These are phyloP conservation scores for Vigna mungo DNA, from an alignment of 306 rosid genomes.

Conservation along the genomic window DNA sequence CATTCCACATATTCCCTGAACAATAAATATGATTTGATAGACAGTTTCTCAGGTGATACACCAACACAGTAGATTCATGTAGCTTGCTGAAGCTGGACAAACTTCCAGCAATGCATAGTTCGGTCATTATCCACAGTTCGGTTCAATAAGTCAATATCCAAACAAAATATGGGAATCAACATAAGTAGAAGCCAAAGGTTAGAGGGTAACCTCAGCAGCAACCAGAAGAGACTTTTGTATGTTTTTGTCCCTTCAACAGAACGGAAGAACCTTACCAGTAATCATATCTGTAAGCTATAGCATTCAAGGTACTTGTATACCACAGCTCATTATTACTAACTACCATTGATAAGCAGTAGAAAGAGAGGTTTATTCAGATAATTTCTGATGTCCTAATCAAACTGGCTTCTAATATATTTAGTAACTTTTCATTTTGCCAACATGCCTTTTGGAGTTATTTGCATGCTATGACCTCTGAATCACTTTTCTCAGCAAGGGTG, in stretches of 20 bases:
- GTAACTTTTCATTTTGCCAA: constrained; percentile 38
- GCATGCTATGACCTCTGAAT: constrained; percentile 41
- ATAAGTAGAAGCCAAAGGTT: not conserved
- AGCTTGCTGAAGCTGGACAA: constrained; percentile 20
- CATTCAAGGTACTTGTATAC: constrained; percentile 27
- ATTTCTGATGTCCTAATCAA: constrained; percentile 20
- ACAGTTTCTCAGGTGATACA: constrained; percentile 17
- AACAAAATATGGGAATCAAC: constrained; percentile 2
- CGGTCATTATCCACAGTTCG: constrained; percentile 5
- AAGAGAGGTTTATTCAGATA: constrained; percentile 32
- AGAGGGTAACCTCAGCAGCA: constrained; percentile 34
- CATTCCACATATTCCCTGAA: constrained; percentile 22
- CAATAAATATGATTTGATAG: constrained; percentile 37
- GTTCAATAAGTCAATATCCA: not conserved
- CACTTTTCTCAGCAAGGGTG: constrained; percentile 62
- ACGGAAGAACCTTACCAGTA: constrained; percentile 24
- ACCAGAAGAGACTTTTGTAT: constrained; percentile 32
- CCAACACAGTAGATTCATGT: not conserved
- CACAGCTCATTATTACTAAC: constrained; percentile 38
- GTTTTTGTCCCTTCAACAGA: constrained; percentile 33
- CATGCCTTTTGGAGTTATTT: constrained; percentile 28
- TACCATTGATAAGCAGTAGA: constrained; percentile 24
- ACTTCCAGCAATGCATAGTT: constrained; percentile 25
- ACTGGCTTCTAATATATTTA: constrained; percentile 36
- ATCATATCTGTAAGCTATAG: constrained; percentile 6